phyloP scores from a whole-genome alignment of 257 asterid species.

The Catharanthus roseus region DNA sequence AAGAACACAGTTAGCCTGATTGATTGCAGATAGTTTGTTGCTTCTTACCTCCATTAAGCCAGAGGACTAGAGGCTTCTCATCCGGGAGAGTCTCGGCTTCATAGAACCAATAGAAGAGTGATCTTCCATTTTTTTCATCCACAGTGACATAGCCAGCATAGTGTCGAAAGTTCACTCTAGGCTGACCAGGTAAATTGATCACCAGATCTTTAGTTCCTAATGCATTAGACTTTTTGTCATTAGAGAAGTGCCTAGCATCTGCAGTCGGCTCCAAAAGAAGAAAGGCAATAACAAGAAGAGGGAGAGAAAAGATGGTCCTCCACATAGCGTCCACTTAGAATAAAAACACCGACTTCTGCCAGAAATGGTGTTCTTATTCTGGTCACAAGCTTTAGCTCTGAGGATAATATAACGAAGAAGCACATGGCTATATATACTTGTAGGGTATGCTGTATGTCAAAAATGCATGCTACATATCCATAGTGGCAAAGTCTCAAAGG shows the following conservation, averaged over 20 bases:
- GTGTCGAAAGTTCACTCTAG: conserved; percentile 52
- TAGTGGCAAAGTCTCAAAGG: conserved; percentile 33
- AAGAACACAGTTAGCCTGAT: neutral
- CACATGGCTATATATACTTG: conserved; percentile 51
- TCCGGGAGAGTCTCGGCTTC: conserved; percentile 52
- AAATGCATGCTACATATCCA: conserved; percentile 23
- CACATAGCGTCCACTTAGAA: conserved; percentile 35
- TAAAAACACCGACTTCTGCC: conserved; percentile 14
- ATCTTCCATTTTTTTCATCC: conserved; percentile 54
- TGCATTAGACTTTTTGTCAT: conserved; percentile 24
- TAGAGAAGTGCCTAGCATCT: conserved; percentile 40
- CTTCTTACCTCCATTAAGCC: conserved; percentile 92
- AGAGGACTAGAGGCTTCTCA: conserved; percentile 76
- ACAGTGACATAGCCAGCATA: conserved; percentile 71
- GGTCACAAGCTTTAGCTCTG: conserved; percentile 13
- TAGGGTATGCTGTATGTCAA: conserved; percentile 14
- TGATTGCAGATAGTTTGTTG: conserved; percentile 14
- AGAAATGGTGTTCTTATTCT: neutral
- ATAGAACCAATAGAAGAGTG: conserved; percentile 87
- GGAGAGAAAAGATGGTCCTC: conserved; percentile 31
- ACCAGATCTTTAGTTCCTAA: conserved; percentile 45
- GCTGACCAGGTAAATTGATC: conserved; percentile 75
- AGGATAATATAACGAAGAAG: conserved; percentile 22
- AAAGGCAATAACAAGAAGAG: conserved; percentile 28
- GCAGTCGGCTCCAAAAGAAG: conserved; percentile 28